A percentile compares a stretch with the other conserved stretches of the same genome.
These are phyloP conservation scores for Russula sp. DNA, from an alignment of 768 basidiomycete genomes.

Conservation along the genomic window DNA sequence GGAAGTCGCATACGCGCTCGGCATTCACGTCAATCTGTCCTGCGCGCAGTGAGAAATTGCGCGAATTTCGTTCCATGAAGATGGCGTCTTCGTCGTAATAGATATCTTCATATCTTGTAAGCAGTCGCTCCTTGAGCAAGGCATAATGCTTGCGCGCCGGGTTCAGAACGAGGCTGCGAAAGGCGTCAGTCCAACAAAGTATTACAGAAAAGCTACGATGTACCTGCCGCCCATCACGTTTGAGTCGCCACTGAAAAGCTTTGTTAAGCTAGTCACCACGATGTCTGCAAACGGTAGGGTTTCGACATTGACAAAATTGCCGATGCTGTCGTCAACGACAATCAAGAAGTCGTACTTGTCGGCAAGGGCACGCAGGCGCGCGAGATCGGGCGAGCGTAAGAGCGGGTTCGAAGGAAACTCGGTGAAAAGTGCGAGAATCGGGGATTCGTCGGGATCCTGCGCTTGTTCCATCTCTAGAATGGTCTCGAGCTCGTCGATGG, in stretches of 20 bases:
- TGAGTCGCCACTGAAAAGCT: conserved; percentile 89
- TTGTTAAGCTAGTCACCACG: conserved; percentile 86
- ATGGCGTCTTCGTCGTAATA: conserved; percentile 92
- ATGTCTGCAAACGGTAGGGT: conserved; percentile 83
- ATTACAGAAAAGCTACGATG: conserved; percentile 25
- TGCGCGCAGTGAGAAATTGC: conserved; percentile 78
- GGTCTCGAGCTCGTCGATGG: conserved; percentile 65
- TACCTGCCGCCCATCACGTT: conserved; percentile 99
- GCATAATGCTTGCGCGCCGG: conserved; percentile 66
- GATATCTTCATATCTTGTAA: conserved; percentile 65
- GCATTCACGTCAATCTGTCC: conserved; percentile 75
- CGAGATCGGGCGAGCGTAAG: conserved; percentile 75
- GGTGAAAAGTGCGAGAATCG: conserved; percentile 76
- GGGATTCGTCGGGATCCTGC: conserved; percentile 43
- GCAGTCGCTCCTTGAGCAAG: conserved; percentile 54
- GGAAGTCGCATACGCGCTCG: conserved; percentile 73
- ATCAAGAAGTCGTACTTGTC: conserved; percentile 86
- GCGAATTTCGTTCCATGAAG: conserved; percentile 97
- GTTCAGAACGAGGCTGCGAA: conserved; percentile 75
- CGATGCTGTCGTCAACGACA: conserved; percentile 91
- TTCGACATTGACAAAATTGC: conserved; percentile 91
- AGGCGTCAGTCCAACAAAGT: not conserved
- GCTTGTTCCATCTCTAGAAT: conserved; percentile 46
- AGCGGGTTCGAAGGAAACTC: conserved; percentile 97
- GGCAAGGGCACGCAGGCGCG: conserved; percentile 67